Evolutionary conservation across 371 early-diverging fungal species (phyloP), one percentile per base, ranked within the genome.

Genomic region (Syncephalastrum monosporum): DNA sequence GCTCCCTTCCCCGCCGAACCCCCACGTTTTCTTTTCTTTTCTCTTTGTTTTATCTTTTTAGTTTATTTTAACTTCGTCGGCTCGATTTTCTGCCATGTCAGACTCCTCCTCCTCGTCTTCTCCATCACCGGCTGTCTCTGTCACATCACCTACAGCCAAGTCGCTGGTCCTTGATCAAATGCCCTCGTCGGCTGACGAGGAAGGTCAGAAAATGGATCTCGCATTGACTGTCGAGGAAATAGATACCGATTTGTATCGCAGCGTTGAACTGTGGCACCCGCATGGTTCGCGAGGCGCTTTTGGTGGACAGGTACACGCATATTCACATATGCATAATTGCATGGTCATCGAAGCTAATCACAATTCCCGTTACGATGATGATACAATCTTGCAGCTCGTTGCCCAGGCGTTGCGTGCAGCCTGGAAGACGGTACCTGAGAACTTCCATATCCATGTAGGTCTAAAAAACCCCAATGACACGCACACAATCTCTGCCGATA

Each of bases 401-500:
- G 94, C 90, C 7, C 91, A 91, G 55, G 88, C 92, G 1, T 68
- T 95, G 7, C 73, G 85, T 12, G 93, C 95, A 5, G 94, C 92
- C 0, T 89, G 82, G 12, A 78, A 84, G 50, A 92, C 94, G 0
- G 93, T 95, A 2, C 71, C 81, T 13, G 63, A 78, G 15, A 71
- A 79, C 21, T 93, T 73, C 57, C 77, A 77, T 14, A 86, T 90
- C 47, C 93, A 94, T 77, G 77, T 77, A 71, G 64, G 50, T 16
- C 43, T 5, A 55, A 23, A 5, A 55, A 12, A 12, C 12, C 27
- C 5, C 25, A 19, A 33, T 10, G 6, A 3, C 38, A 33, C 38
- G 38, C 38, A 33, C 38, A 10, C 38, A 33, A 33, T 6, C 8
- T 5, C 38, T 10, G 6, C 38, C 38, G 5, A 33, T 10, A 33